phyloP scores from a whole-genome alignment of 192 early-diverging fungal species.

The Umbelopsis ramanniana region DNA sequence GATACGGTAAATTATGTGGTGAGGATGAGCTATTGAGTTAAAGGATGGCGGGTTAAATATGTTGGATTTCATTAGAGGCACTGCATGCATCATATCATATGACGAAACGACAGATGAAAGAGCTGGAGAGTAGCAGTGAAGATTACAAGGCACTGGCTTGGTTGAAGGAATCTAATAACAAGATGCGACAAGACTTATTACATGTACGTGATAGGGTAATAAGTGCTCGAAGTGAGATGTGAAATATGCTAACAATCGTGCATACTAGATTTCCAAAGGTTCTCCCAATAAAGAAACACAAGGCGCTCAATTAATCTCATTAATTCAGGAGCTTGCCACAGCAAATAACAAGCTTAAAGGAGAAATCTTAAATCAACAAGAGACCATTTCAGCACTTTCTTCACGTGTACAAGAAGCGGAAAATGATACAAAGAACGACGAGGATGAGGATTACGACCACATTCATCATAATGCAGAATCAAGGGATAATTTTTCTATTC shows the following conservation, averaged over 20 bases:
- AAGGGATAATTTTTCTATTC: not conserved
- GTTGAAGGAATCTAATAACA: conserved; percentile 30
- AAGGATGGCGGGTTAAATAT: not conserved
- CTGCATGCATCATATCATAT: conserved; percentile 37
- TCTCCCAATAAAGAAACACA: conserved; percentile 17
- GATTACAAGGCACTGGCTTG: conserved; percentile 22
- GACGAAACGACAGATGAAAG: conserved; percentile 30
- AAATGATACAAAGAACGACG: not conserved
- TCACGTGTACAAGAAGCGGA: conserved; percentile 50
- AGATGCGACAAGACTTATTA: conserved; percentile 26
- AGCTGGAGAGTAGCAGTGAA: conserved; percentile 1
- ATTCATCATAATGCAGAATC: not conserved
- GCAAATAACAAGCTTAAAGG: conserved; percentile 57
- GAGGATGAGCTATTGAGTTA: not conserved
- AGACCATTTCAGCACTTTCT: conserved; percentile 2
- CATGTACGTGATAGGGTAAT: not conserved
- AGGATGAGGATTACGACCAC: not conserved
- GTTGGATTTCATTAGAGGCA: conserved; percentile 30
- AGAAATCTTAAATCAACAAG: conserved; percentile 42
- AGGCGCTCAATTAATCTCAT: conserved; percentile 50
- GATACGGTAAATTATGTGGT: conserved; percentile 39
- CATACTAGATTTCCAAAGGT: not conserved
- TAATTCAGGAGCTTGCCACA: conserved; percentile 60
- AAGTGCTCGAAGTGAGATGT: not conserved
- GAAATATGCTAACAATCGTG: not conserved